Conservation (phyloP, 768 basidiomycete species). For the Galerina sulciceps region DNA sequence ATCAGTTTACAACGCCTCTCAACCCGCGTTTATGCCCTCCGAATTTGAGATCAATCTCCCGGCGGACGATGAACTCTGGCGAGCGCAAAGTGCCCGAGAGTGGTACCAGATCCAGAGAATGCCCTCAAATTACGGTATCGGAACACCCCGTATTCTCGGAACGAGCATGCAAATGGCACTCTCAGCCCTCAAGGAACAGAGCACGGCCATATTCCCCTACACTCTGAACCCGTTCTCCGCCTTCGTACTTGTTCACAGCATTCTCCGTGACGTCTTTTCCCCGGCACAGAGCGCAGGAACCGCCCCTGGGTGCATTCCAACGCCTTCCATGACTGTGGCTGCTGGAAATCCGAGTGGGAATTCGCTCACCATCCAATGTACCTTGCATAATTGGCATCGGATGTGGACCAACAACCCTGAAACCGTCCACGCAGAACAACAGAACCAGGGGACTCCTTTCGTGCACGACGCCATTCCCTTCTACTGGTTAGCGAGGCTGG, state of each 20-base stretch:
- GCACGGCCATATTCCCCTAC: conserved; percentile 28
- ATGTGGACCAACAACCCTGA: conserved; percentile 52
- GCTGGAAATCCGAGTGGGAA: conserved; percentile 14
- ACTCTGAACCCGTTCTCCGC: conserved; percentile 45
- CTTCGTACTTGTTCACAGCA: conserved; percentile 49
- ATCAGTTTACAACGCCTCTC: conserved; percentile 54
- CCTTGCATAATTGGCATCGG: conserved; percentile 64
- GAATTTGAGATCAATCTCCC: conserved; percentile 59
- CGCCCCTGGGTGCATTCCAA: neutral
- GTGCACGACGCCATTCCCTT: conserved; percentile 54
- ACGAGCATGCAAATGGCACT: conserved; percentile 42
- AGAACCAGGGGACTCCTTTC: conserved; percentile 38
- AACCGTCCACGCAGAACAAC: conserved; percentile 29
- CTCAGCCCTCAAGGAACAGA: conserved; percentile 35
- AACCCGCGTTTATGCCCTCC: conserved; percentile 47
- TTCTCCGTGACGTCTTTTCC: conserved; percentile 45
- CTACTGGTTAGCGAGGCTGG: conserved; percentile 66
- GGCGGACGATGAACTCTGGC: conserved; percentile 61
- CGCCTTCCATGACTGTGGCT: neutral
- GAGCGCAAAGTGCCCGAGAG: conserved; percentile 46
- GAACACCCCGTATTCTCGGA: conserved; percentile 37
- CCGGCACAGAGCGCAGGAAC: conserved; percentile 7
- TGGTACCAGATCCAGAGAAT: conserved; percentile 49
- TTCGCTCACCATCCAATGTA: conserved; percentile 44
- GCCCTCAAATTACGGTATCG: conserved; percentile 45